Base-by-base conservation (phyloP, 1,284 basidiomycete species). In the Apiotrichum domesticum region DNA sequence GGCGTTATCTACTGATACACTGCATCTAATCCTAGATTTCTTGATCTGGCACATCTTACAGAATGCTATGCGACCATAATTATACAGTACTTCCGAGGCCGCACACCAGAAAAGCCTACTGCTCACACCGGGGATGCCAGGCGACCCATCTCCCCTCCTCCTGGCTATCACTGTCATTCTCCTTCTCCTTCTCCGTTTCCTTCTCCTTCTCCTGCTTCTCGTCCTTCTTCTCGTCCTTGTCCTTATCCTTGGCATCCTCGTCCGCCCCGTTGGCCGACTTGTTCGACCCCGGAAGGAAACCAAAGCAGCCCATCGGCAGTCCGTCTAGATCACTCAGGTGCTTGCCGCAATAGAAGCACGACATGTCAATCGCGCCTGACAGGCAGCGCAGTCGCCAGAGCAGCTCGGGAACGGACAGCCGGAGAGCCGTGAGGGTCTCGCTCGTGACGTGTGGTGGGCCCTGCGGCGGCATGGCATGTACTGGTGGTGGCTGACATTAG, bases 131-230 rank as follows among this genome's bases (percentile, higher is more conserved):
- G 5, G 47, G 47, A 15, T 49, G 47, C 47, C 47, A 49, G 21
- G 34, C 35, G 34, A 49, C 47, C 39, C 41, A 29, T 42, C 40
- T 29, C 13, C 52, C 33, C 10, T 39, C 11, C 46, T 83, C 84
- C 3, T 82, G 83, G 32, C 91, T 77, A 69, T 91, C 88, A 43
- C 91, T 84, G 73, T 86, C 39, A 4, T 43, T 37, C 35, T 45
- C 43, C 15, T 3, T 21, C 11, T 32, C 49, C 32, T 47, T 40
- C 33, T 34, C 52, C 4, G 29, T 46, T 8, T 41, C 46, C n/a
- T 49, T 40, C 29, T 43, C 35, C n/a, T 49, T 21, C 3, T 14
- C 46, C 6, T 50, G 39, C 4, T 55, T 43, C 33, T 54, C 46
- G 6, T n/a, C 39, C 33, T 41, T 39, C 7, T 14, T 15, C 15